Conservation (phyloP, 805 yeast species). For the Metschnikowia borealis region DNA sequence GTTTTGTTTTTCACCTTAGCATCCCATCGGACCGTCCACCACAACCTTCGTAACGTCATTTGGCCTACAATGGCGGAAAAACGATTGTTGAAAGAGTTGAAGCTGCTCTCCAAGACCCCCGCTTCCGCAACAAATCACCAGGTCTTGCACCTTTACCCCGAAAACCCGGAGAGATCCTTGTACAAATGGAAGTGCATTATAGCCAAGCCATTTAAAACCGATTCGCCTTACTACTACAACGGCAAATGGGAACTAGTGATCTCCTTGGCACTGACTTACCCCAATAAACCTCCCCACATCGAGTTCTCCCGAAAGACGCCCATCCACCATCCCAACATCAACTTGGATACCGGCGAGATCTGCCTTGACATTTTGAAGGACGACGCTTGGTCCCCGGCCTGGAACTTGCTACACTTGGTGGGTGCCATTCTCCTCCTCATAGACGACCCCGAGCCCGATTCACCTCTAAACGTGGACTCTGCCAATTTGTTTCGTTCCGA, state of each 20-base stretch:
- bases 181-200: constrained; percentile 15
- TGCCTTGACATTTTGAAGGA: constrained; percentile 61
- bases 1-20: too few species aligned
- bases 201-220: constrained; percentile 26
- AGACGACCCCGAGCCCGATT: constrained; percentile 64
- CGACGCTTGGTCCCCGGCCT: constrained; percentile 69
- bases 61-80: constrained; percentile 34
- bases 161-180: constrained; percentile 16
- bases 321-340: constrained; percentile 40
- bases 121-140: constrained; percentile 29
- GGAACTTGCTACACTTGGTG: constrained; percentile 55
- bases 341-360: constrained; percentile 54
- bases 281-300: constrained; percentile 55
- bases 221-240: constrained; percentile 48
- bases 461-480: constrained; percentile 68
- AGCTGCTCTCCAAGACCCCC: constrained; percentile 29
- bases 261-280: constrained; percentile 46
- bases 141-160: constrained; percentile 44
- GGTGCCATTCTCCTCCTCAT: constrained; percentile 56
- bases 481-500: constrained; percentile 55
- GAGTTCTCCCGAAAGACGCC: constrained; percentile 42
- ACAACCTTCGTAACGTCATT: background rate
- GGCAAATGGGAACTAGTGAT: constrained; percentile 51
- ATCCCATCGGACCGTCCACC: background rate
- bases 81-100: constrained; percentile 36